Evolutionary conservation across 179 eudicot species (phyloP).

Genomic region (Silene coronaria): DNA sequence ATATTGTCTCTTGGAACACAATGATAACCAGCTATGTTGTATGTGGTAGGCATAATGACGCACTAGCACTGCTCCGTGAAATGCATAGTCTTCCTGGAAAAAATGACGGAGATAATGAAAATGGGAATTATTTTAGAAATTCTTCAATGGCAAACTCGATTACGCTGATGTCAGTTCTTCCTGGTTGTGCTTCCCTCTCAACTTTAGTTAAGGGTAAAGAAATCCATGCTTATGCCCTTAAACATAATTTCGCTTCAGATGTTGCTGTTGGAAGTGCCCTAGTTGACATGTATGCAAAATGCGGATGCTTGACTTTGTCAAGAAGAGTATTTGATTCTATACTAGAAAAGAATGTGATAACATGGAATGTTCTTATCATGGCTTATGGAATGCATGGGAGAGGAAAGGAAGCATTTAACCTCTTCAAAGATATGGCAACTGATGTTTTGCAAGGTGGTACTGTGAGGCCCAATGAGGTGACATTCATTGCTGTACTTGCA

Average conservation of each 20-base stretch:
- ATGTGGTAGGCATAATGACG: slow-evolving; percentile 37
- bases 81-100: slow-evolving; percentile 26
- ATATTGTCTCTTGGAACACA: slow-evolving; percentile 44
- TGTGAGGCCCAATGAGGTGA: slow-evolving; percentile 34
- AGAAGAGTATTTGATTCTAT: slow-evolving; percentile 36
- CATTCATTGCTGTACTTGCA: slow-evolving; percentile 40
- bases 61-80: slow-evolving; percentile 38
- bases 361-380: slow-evolving; percentile 50
- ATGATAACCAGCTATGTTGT: slow-evolving; percentile 43
- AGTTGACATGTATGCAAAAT: slow-evolving; percentile 47
- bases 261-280: slow-evolving; percentile 45
- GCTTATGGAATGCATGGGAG: slow-evolving; percentile 50
- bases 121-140: slow-evolving; percentile 14
- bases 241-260: slow-evolving; percentile 34
- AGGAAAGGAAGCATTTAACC: slow-evolving; percentile 33
- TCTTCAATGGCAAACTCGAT: slow-evolving; percentile 29
- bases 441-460: slow-evolving; percentile 24
- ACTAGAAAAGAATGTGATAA: slow-evolving; percentile 42
- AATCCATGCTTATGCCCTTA: slow-evolving; percentile 39
- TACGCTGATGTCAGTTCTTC: slow-evolving; percentile 47
- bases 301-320: slow-evolving; percentile 38
- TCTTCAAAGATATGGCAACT: slow-evolving; percentile 30
- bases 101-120: slow-evolving; percentile 4
- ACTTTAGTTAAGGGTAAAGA: slow-evolving; percentile 43
- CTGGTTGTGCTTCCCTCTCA: slow-evolving; percentile 45